Evolutionary conservation across 2,329 filamentous ascomycete genomes (phyloP).

Genomic region (Aschersonia sp.): DNA sequence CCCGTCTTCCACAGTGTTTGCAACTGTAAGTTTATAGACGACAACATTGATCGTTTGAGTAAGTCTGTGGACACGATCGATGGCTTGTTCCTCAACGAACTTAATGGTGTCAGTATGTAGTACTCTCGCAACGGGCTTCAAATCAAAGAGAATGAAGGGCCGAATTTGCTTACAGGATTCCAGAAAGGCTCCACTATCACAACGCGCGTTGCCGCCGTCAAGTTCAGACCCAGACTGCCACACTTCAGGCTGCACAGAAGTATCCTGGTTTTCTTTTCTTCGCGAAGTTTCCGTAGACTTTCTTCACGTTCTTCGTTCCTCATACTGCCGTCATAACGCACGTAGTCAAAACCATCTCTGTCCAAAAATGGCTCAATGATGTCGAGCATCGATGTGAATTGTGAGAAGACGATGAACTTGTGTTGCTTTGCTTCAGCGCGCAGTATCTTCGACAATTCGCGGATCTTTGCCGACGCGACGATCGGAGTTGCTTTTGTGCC

Average conservation of each 20-base stretch:
- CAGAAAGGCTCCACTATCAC: constrained; percentile 96
- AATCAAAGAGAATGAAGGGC: too few species aligned
- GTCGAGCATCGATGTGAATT: constrained; percentile 97
- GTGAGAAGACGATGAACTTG: constrained; percentile 97
- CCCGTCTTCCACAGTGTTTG: constrained; percentile 77
- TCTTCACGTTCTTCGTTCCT: constrained; percentile 84
- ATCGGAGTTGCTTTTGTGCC: constrained; percentile 20
- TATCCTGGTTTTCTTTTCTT: constrained; percentile 61
- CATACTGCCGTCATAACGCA: constrained; percentile 92
- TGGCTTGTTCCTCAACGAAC: constrained; percentile 98
- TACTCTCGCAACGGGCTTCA: too few species aligned
- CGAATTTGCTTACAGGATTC: constrained; percentile 56
- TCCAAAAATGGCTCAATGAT: constrained; percentile 84
- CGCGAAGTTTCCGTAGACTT: constrained; percentile 62
- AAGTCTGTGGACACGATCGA: constrained; percentile 94
- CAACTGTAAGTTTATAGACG: constrained; percentile 87
- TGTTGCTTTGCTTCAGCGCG: constrained; percentile 63
- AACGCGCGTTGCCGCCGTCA: constrained; percentile 86
- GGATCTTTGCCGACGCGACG: constrained; percentile 78
- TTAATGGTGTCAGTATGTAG: constrained; percentile 16
- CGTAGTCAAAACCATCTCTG: constrained; percentile 60
- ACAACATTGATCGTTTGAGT: constrained; percentile 92
- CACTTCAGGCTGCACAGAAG: constrained; percentile 90
- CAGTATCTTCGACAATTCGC: constrained; percentile 69
- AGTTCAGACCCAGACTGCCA: constrained; percentile 80